These are phyloP conservation scores for Rhododendron vialii DNA, from an alignment of 148 eudicot species.

Conservation along the genomic window DNA sequence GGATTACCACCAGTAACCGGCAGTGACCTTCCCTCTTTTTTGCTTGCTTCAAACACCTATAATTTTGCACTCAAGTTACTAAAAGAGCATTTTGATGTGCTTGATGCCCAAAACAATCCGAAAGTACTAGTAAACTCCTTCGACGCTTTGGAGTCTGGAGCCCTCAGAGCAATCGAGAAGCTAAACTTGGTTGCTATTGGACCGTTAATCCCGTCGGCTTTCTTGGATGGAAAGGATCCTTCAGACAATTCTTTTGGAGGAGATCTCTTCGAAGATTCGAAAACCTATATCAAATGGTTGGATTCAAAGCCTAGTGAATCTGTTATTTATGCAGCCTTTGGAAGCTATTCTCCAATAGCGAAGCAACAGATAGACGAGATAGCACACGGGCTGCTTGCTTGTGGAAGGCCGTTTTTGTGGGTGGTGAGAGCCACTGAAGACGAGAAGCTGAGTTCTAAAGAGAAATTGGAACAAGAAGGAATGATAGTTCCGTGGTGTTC, in stretches of 20 bases:
- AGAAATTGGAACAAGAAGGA: constrained; percentile 19
- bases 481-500: constrained; percentile 34
- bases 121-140: not conserved
- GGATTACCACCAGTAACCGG: not conserved
- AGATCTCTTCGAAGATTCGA: constrained; percentile 12
- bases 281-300: constrained; percentile 37
- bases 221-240: not conserved
- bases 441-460: not conserved
- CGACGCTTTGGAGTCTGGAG: not conserved
- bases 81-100: not conserved
- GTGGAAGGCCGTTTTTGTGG: constrained; percentile 34
- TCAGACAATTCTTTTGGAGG: not conserved
- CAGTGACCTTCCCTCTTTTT: constrained; percentile 17
- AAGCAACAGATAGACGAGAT: constrained; percentile 32
- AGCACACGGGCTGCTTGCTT: constrained; percentile 19
- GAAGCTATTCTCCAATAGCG: constrained; percentile 22
- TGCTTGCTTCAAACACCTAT: not conserved
- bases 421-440: constrained; percentile 22
- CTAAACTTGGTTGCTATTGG: not conserved
- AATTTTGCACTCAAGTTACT: not conserved
- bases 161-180: not conserved
- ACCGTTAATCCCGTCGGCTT: not conserved
- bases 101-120: not conserved
- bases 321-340: constrained; percentile 46
- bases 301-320: constrained; percentile 23